Evolutionary conservation across 73 alveolate species (phyloP), one percentile per base, ranked within the genome.

Genomic region (Tetrahymena thermophila): DNA sequence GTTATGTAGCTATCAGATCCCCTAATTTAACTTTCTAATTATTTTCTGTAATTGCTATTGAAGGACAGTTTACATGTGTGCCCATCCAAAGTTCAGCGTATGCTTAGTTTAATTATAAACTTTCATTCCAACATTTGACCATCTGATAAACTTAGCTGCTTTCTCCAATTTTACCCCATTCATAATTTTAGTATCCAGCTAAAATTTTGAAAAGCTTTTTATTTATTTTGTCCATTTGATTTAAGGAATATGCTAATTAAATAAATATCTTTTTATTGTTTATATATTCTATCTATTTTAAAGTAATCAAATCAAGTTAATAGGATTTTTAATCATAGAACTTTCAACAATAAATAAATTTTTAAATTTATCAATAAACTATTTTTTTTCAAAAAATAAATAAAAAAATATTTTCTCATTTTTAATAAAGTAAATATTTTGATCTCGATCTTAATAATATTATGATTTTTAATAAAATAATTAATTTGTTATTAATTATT

Each of bases 41-140:
- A 94, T 55, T 35, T 37, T 93, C 94, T 11, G 13, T 28, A 4
- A 56, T 34, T 40, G 21, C 56, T 71, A 96, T 94, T 23, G 99
- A 96, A 15, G 99, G 99, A 10, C 99, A 99, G 96, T 98, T 97
- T 10, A 99, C 98, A 95, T 99, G 99, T 34, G 99, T 98, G 0
- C 99, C 99, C 99, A 99, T 99, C 99, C 99, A 99, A 56, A 97
- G 98, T 93, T 99, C 99, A n/a, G 99, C 99, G 94, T 96, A 99
- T 5, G 96, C 94, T 98, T 34, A 94, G 93, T 25, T 40, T 83
- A 93, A 56, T 58, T 19, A 34, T 15, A 71, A 31, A 43, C 44
- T 38, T 43, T 93, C 35, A 16, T 93, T 35, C 50, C 40, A 93
- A 16, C 93, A 35, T 42, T 93, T 28, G 34, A 28, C 89, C 35